A percentile compares a stretch with the other conserved stretches of the same genome.
These are phyloP conservation scores for Cordyceps fumosorosea DNA, from an alignment of 2,329 filamentous ascomycete genomes.

Conservation along the genomic window DNA sequence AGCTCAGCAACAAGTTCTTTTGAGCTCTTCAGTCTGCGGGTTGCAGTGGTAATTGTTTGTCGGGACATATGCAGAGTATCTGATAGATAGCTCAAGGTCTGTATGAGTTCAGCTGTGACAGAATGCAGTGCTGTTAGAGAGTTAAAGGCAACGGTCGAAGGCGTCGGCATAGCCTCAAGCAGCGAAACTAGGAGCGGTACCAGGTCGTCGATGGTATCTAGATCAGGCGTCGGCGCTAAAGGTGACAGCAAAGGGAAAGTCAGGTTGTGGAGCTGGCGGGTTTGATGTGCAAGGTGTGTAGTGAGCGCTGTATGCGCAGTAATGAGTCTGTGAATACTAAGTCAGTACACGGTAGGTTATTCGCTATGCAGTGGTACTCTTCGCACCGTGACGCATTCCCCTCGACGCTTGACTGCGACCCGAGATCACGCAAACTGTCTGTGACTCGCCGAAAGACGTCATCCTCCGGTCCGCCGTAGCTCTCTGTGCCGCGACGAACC, in stretches of 20 bases:
- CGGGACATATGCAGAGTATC: conserved; percentile 93
- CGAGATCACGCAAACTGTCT: conserved; percentile 63
- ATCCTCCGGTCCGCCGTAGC: conserved; percentile 57
- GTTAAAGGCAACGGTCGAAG: conserved; percentile 54
- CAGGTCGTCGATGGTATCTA: conserved; percentile 61
- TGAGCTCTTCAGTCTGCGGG: conserved; percentile 70
- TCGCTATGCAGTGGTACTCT: background rate
- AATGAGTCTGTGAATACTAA: conserved; percentile 49
- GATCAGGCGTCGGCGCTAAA: conserved; percentile 54
- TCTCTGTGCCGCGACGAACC: conserved; percentile 59
- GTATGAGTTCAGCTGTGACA: conserved; percentile 65
- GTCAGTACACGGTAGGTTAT: background rate
- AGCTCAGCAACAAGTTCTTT: conserved; percentile 83
- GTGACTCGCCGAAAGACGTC: conserved; percentile 63
- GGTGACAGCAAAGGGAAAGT: conserved; percentile 66
- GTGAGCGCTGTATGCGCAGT: conserved; percentile 69
- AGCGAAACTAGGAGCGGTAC: conserved; percentile 60
- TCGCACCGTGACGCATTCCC: conserved; percentile 62
- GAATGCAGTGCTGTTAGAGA: conserved; percentile 63
- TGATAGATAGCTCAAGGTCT: conserved; percentile 77
- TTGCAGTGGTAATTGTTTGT: conserved; percentile 77
- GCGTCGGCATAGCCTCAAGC: conserved; percentile 59
- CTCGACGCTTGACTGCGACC: conserved; percentile 66
- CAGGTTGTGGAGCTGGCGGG: conserved; percentile 66
- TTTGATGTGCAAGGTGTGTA: conserved; percentile 68